A percentile compares a stretch with the other conserved stretches of the same genome.
Conservation (phyloP, 805 yeast species). For the Lipomyces orientalis region DNA sequence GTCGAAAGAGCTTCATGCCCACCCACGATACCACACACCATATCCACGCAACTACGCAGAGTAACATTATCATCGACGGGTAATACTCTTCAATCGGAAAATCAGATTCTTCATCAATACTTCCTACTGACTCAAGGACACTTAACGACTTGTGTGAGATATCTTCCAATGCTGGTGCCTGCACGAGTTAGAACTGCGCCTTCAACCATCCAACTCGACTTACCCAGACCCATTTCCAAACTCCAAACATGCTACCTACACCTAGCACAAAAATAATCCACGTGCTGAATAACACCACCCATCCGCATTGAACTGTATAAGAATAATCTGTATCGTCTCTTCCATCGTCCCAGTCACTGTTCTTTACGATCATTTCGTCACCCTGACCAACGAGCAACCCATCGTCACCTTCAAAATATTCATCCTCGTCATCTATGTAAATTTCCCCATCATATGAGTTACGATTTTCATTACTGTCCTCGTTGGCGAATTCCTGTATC, state of each 20-base stretch:
- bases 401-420: constrained; percentile 10
- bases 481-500: constrained; percentile 6
- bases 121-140: constrained; percentile 7
- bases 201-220: constrained; percentile 1
- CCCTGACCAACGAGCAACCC: background rate
- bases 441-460: constrained; percentile 14
- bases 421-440: constrained; percentile 14
- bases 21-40: constrained; percentile 82
- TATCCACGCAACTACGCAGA: constrained; percentile 56
- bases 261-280: constrained; percentile 31
- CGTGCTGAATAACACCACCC: constrained; percentile 32
- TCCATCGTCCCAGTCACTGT: constrained; percentile 10
- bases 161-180: constrained; percentile 8
- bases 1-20: constrained; percentile 79
- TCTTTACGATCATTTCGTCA: constrained; percentile 1
- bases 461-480: constrained; percentile 5
- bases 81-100: constrained; percentile 51
- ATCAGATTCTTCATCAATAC: constrained; percentile 23
- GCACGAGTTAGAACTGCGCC: background rate
- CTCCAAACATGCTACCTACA: constrained; percentile 36
- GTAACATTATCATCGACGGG: constrained; percentile 44
- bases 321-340: constrained; percentile 5
- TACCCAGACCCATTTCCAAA: constrained; percentile 39
- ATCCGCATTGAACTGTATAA: constrained; percentile 36
- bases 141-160: background rate